A percentile compares a stretch with the other conserved stretches of the same genome.
Conservation (phyloP, 2,329 filamentous ascomycete species). For the Ambrosiella beaveri region DNA sequence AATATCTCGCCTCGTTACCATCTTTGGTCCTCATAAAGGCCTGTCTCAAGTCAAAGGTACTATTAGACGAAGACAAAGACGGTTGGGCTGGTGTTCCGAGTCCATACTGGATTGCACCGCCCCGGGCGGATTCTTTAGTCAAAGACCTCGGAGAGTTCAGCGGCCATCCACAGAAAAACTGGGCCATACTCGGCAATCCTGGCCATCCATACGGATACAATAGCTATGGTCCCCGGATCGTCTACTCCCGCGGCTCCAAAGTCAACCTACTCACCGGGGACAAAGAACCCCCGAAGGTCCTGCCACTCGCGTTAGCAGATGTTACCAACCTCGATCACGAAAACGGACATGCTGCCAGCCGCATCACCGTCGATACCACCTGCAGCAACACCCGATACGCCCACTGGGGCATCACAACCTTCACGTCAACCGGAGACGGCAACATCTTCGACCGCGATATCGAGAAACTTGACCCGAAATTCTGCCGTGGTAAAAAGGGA, state of each 20-base stretch:
- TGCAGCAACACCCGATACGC: constrained; percentile 14
- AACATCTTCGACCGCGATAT: constrained; percentile 7
- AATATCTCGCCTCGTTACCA: constrained; percentile 26
- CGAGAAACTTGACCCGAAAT: not conserved
- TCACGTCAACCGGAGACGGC: constrained; percentile 5
- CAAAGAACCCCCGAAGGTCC: not conserved
- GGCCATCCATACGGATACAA: not conserved
- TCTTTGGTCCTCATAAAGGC: constrained; percentile 27
- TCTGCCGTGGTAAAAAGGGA: not conserved
- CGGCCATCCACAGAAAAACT: not conserved
- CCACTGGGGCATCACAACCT: constrained; percentile 20
- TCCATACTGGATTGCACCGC: not conserved
- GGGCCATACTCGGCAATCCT: not conserved
- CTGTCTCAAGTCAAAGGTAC: not conserved
- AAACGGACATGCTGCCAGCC: not conserved
- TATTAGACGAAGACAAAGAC: not conserved
- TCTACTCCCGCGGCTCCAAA: not conserved
- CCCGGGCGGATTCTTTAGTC: not conserved
- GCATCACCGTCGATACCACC: not conserved
- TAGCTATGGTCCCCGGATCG: not conserved
- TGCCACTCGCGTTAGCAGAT: not conserved
- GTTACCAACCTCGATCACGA: not conserved
- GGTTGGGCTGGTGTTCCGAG: not conserved
- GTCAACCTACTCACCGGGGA: not conserved
- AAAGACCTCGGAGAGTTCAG: not conserved